These are phyloP conservation scores for Sarocladium strictum DNA, from an alignment of 2,329 filamentous ascomycete species.

Conservation along the genomic window DNA sequence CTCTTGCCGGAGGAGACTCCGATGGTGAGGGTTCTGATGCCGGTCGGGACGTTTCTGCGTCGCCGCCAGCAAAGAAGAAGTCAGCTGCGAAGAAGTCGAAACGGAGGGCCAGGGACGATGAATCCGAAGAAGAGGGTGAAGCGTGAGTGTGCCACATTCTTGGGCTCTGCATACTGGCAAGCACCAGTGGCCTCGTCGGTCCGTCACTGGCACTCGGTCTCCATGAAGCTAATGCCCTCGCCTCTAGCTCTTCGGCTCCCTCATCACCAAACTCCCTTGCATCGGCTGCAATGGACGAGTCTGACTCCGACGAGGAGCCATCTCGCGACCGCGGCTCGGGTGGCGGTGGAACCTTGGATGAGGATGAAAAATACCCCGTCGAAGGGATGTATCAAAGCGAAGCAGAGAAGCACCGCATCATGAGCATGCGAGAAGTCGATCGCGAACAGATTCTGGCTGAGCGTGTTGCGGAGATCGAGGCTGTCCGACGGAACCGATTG, in stretches of 20 bases:
- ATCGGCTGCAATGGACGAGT: slow-evolving; percentile 87
- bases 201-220: neutral
- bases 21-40: slow-evolving; percentile 51
- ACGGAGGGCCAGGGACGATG: slow-evolving; percentile 35
- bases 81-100: slow-evolving; percentile 38
- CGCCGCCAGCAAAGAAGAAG: slow-evolving; percentile 29
- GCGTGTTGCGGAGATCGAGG: slow-evolving; percentile 75
- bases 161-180: neutral
- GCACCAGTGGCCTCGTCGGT: neutral
- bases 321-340: slow-evolving; percentile 24
- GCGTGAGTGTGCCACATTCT: slow-evolving; percentile 27
- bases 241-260: neutral
- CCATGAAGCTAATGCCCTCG: neutral
- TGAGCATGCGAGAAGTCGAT: slow-evolving; percentile 82
- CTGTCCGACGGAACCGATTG: slow-evolving; percentile 73
- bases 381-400: slow-evolving; percentile 78
- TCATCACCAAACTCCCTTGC: slow-evolving; percentile 66
- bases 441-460: slow-evolving; percentile 87
- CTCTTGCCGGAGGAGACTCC: slow-evolving; percentile 76
- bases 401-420: slow-evolving; percentile 71
- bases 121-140: slow-evolving; percentile 60
- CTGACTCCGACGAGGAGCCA: slow-evolving; percentile 56
- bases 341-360: slow-evolving; percentile 37
- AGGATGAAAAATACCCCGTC: slow-evolving; percentile 68
- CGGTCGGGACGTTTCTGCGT: slow-evolving; percentile 48